Base-by-base conservation (phyloP, 1,284 basidiomycete species). In the Rhizoctonia solani region DNA sequence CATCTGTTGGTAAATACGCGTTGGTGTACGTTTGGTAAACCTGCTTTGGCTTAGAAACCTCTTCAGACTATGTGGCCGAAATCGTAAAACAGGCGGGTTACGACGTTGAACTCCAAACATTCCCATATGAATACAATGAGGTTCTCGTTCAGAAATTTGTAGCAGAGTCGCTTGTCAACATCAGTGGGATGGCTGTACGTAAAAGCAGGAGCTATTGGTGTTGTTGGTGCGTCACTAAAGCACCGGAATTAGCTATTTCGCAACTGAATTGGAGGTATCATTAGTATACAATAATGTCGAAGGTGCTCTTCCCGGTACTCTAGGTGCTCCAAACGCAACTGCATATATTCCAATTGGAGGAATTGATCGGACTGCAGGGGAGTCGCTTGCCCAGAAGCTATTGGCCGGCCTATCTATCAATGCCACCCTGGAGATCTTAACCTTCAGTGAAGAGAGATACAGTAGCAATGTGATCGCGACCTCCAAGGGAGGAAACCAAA, bases 401-500 rank as follows among this genome's bases (percentile, higher is more conserved):
- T 25, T 23, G 11, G 23, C 19, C 41, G 59, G 59, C n/a, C 27
- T n/a, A 23, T 3, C 46, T n/a, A 19, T 63, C 37, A 63, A 19
- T 37, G 59, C 34, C n/a, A 63, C 23, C 2, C 59, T 63, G 23
- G 30, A 63, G 1, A 53, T 63, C 27, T 19, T 32, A 1, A 53
- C 11, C 21, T 30, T 52, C 11, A 21, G 4, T 16, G 59, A 63
- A 21, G 3, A 41, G 25, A 19, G 59, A n/a, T 63, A 63, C 37
- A 63, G 59, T 37, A 52, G n/a, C 32, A 63, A 63, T n/a, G 59
- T 63, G 29, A 53, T 63, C 19, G 59, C 59, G 30, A 27, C 59
- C 14, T 63, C 59, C 46, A 65, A 53, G 34, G 50, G 34, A 6
- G 61, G 61, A 9, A 65, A 65, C 29, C 21, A 27, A 39, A 65